Evolutionary conservation across 441 rosid genomes (phyloP).

Genomic region (Pelargonium cotyledonis): DNA sequence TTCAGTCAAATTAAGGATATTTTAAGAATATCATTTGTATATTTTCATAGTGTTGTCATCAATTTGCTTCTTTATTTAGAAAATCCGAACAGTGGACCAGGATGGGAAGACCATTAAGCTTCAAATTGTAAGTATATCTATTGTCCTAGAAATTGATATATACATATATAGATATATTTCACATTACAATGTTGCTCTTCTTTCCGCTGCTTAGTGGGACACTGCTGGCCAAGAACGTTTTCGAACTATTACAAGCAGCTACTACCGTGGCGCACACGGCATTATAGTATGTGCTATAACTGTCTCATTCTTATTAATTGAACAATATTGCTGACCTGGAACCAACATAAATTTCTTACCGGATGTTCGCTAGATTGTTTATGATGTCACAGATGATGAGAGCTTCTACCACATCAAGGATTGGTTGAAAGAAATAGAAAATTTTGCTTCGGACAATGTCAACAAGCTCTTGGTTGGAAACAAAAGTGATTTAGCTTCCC

Average conservation of each 20-base stretch:
- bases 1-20: background rate
- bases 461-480: constrained; percentile 60
- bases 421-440: constrained; percentile 57
- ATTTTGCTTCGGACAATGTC: constrained; percentile 52
- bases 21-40: background rate
- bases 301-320: background rate
- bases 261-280: constrained; percentile 72
- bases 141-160: constrained; percentile 4
- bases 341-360: background rate
- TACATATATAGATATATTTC: background rate
- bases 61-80: constrained; percentile 24
- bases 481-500: constrained; percentile 49
- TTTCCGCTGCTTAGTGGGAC: background rate
- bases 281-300: constrained; percentile 34
- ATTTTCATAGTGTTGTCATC: constrained; percentile 1
- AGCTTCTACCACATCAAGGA: constrained; percentile 59
- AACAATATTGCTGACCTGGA: background rate
- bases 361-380: constrained; percentile 43
- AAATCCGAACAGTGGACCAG: constrained; percentile 48
- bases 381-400: constrained; percentile 57
- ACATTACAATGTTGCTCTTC: too few relatives aligned
- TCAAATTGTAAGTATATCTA: constrained; percentile 19
- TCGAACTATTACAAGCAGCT: constrained; percentile 68
- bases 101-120: constrained; percentile 25
- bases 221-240: constrained; percentile 65